Evolutionary conservation across 2,329 filamentous ascomycete species (phyloP).

Genomic region (Curvularia verruculosa): DNA sequence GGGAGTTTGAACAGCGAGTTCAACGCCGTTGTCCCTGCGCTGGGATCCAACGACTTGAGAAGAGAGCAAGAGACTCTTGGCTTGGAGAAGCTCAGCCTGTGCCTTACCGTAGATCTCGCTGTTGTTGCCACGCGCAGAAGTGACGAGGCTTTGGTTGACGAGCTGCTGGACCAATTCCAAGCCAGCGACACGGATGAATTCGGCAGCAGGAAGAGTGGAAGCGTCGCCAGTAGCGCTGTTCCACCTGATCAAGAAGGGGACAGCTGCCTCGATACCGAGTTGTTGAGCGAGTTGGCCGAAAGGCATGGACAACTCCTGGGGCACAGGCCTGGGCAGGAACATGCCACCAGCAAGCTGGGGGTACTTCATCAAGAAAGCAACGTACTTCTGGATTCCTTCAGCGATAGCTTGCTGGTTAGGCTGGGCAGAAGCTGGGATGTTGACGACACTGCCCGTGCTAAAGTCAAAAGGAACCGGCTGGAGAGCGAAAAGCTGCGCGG

Average conservation of each 20-base stretch:
- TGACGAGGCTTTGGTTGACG: conserved; percentile 1
- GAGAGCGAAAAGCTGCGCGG: neutral
- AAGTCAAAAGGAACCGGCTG: conserved; percentile 36
- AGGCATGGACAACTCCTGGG: conserved; percentile 55
- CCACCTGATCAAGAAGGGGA: neutral
- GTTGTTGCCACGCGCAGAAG: conserved; percentile 4
- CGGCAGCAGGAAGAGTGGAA: conserved; percentile 50
- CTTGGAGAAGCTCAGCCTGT: conserved; percentile 11
- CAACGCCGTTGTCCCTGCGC: neutral
- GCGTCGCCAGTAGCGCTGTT: conserved; percentile 44
- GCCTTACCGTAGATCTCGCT: conserved; percentile 14
- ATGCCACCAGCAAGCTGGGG: conserved; percentile 47
- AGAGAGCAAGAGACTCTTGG: conserved; percentile 18
- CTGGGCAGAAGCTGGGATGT: neutral
- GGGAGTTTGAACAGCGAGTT: conserved; percentile 22
- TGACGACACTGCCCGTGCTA: conserved; percentile 26
- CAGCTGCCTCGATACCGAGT: conserved; percentile 52
- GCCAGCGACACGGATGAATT: conserved; percentile 10
- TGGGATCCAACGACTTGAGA: conserved; percentile 3
- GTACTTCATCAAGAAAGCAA: conserved; percentile 27
- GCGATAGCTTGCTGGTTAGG: conserved; percentile 6
- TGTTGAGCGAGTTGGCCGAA: conserved; percentile 58
- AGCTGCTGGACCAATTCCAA: conserved; percentile 9
- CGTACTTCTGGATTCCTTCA: conserved; percentile 30
- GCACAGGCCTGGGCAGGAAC: conserved; percentile 53